Evolutionary conservation across 106 monocot genomes (phyloP), one percentile per base, ranked within the genome.

Genomic region (Allium fistulosum): DNA sequence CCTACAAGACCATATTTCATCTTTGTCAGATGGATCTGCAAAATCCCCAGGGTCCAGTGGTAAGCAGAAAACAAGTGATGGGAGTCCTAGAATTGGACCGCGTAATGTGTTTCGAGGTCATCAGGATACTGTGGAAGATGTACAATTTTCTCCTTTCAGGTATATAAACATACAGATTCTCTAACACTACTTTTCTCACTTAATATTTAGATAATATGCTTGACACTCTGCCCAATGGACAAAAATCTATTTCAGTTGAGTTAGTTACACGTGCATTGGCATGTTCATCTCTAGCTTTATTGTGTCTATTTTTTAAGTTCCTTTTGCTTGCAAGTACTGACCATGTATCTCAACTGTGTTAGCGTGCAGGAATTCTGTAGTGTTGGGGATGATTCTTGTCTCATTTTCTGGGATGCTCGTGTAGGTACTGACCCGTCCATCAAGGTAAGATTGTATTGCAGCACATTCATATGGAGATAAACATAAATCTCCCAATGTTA

Each of bases 401-500:
- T 94, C 27, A 94, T 94, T 80, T 72, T 90, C 13, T 94, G 94
- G 94, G 94, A 94, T 94, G 90, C 90, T 69, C 94, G 94, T 68
- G 69, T 59, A 78, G 89, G 94, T 66, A 90, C 79, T 11, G 53
- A 64, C 78, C 94, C 94, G 64, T 68, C 71, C 46, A 58, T 87
- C 65, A 94, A 94, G 87, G 94, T 90, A 67, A 53, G 65, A 6
- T 17, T 37, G 37, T 37, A 37, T 5, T 37, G 37, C 37, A 37
- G 37, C 37, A 37, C 37, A 2, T 37, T 37, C 1, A 3, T 28
- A 28, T 28, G 28, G 2, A 28, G 28, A 28, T 28, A 37, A 37
- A 37, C 37, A 37, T 37, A 37, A 37, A 37, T 37, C 37, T 37
- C 37, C 37, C 37, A 37, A 37, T 5, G 37, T 37, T 37, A 37